Percentiles rank a stretch among this genome's conserved stretches.
Evolutionary conservation across 495 filamentous ascomycete genomes (phyloP).

Genomic region (Trichoderma erinaceum): DNA sequence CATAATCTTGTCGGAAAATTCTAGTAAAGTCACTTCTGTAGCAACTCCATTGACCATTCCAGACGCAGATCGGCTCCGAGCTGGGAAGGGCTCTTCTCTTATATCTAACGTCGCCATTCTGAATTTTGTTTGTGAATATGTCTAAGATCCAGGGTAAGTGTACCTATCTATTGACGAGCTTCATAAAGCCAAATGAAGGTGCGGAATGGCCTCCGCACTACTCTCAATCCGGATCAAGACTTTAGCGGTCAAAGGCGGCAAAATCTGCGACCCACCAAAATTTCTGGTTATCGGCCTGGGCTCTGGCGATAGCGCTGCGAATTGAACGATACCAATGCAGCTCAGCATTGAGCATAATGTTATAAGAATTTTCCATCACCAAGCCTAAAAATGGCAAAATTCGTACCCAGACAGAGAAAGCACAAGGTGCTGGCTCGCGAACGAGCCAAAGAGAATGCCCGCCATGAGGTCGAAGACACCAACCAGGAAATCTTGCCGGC

Average conservation of each 20-base stretch:
- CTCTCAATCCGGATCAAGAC: not conserved
- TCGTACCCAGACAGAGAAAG: slow-evolving; percentile 73
- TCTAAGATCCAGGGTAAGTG: slow-evolving; percentile 4
- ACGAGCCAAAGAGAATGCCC: slow-evolving; percentile 39
- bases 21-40: slow-evolving; percentile 64
- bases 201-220: slow-evolving; percentile 12
- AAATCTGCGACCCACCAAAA: slow-evolving; percentile 14
- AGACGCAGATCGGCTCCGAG: slow-evolving; percentile 57
- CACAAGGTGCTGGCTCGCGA: slow-evolving; percentile 57
- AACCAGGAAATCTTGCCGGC: slow-evolving; percentile 69
- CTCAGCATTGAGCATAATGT: not conserved
- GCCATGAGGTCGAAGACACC: slow-evolving; percentile 47
- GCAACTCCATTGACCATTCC: slow-evolving; percentile 58
- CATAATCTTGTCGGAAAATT: slow-evolving; percentile 88
- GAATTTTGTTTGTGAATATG: not conserved
- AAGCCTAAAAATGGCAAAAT: slow-evolving; percentile 58
- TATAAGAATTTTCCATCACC: not conserved
- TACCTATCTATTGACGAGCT: not conserved
- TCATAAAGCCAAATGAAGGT: not conserved
- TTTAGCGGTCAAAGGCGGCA: slow-evolving; percentile 16
- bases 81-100: slow-evolving; percentile 61
- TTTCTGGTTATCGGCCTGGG: slow-evolving; percentile 10
- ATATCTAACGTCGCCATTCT: slow-evolving; percentile 16
- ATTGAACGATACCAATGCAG: not conserved
- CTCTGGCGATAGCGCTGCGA: slow-evolving; percentile 8